Conservation (phyloP, 768 basidiomycete species). For the Suillus placidus region DNA sequence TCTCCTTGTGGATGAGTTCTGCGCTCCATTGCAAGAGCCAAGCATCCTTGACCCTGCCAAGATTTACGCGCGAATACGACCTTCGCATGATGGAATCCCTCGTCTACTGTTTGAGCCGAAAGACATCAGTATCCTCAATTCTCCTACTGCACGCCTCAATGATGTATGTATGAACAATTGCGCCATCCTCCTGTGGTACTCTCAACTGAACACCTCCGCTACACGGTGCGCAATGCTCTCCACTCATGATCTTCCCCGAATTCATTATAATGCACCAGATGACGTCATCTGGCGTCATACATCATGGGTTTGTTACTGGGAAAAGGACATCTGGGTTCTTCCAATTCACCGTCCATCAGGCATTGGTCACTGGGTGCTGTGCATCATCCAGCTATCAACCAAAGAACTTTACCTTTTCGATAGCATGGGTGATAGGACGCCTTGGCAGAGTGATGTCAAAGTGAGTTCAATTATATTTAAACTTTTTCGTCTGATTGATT, state of each 20-base stretch:
- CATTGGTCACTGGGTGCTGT: conserved; percentile 37
- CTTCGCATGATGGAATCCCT: no score
- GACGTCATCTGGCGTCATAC: conserved; percentile 27
- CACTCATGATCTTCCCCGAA: conserved; percentile 12
- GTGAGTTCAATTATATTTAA: background rate
- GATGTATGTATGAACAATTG: no score
- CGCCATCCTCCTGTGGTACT: no score
- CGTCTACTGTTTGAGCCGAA: no score
- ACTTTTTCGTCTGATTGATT: background rate
- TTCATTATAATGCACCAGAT: conserved; percentile 9
- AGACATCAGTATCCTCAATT: no score
- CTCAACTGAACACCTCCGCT: no score
- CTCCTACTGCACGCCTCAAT: no score
- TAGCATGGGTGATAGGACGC: background rate
- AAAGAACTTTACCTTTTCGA: background rate
- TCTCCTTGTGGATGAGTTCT: no score
- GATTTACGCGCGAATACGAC: no score
- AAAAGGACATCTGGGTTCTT: conserved; percentile 35
- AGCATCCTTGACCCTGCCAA: no score
- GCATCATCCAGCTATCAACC: conserved; percentile 10
- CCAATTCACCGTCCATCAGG: conserved; percentile 34
- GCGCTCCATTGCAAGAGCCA: no score
- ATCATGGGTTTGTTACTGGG: conserved; percentile 29
- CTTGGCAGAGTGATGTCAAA: background rate
- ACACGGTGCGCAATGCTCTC: conserved; percentile 14